Conservation (phyloP, 805 yeast species). For the Saturnispora sekii region DNA sequence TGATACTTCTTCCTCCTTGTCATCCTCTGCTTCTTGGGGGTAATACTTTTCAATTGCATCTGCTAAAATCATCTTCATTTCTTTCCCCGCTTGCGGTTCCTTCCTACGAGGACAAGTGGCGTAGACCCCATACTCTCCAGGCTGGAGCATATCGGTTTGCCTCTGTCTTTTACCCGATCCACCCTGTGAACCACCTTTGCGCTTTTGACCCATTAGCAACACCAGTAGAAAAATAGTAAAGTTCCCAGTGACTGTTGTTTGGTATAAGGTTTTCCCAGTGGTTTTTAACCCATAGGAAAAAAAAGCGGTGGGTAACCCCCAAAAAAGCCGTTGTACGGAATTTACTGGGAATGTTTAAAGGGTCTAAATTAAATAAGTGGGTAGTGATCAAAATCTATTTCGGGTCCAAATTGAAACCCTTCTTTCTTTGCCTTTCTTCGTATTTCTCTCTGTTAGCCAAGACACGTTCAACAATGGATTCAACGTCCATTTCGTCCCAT, state of each 20-base stretch:
- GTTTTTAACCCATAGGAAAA: not conserved
- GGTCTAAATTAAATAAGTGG: not conserved
- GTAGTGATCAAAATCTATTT: not conserved
- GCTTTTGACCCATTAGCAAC: not conserved
- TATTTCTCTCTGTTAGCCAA: slow-evolving; percentile 56
- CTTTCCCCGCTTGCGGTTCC: slow-evolving; percentile 71
- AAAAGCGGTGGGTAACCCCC: too few species aligned
- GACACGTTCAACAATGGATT: slow-evolving; percentile 68
- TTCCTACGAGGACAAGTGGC: slow-evolving; percentile 81
- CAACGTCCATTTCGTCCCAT: slow-evolving; percentile 56
- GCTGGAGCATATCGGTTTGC: slow-evolving; percentile 50
- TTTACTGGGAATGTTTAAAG: not conserved
- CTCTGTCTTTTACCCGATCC: slow-evolving; percentile 32
- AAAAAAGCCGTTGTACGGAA: too few species aligned
- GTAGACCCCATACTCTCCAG: slow-evolving; percentile 78
- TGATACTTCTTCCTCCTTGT: slow-evolving; percentile 7
- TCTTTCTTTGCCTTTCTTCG: slow-evolving; percentile 77
- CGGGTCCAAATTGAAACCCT: slow-evolving; percentile 47
- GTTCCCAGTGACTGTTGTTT: too few species aligned
- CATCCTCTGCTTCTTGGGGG: slow-evolving; percentile 23
- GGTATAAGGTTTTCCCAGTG: too few species aligned
- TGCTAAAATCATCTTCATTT: slow-evolving; percentile 48
- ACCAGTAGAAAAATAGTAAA: too few species aligned
- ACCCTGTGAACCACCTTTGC: slow-evolving; percentile 12
- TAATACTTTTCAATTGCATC: slow-evolving; percentile 43